These are phyloP conservation scores for Blastomyces parvus DNA, from an alignment of 2,329 filamentous ascomycete genomes.

Conservation along the genomic window DNA sequence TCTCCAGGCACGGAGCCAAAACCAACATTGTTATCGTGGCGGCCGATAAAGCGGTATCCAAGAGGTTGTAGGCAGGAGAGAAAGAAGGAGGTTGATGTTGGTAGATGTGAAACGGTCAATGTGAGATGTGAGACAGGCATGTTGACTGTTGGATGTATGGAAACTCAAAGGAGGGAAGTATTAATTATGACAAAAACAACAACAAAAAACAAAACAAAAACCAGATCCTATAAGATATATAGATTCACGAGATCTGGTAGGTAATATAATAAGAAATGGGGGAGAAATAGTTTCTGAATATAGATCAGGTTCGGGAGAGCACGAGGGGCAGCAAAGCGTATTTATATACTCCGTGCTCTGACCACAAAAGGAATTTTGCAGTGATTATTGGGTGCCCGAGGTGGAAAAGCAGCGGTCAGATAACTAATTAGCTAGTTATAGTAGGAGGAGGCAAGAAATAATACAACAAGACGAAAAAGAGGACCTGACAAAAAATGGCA, in stretches of 20 bases:
- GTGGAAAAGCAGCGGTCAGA: neutral
- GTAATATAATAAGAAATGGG: neutral
- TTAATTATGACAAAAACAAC: neutral
- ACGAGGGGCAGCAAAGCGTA: neutral
- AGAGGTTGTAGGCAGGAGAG: conserved; percentile 68
- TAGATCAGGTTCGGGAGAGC: neutral
- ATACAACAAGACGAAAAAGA: neutral
- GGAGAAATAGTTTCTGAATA: neutral
- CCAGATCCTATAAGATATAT: neutral
- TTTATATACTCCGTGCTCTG: neutral
- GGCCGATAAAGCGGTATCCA: conserved; percentile 61
- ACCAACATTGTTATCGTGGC: conserved; percentile 51
- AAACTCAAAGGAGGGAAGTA: neutral
- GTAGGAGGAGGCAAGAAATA: neutral
- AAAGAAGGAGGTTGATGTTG: conserved; percentile 75
- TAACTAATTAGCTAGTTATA: neutral
- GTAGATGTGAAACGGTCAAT: conserved; percentile 64
- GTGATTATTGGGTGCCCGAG: neutral
- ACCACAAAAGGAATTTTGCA: neutral
- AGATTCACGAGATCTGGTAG: conserved; percentile 3
- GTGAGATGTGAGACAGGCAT: conserved; percentile 57
- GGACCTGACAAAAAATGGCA: neutral
- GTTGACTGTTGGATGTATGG: conserved; percentile 10
- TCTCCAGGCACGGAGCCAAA: conserved; percentile 48
- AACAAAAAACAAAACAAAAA: neutral